Evolutionary conservation across 106 monocot species (phyloP).

Genomic region (Chionographis japonica): DNA sequence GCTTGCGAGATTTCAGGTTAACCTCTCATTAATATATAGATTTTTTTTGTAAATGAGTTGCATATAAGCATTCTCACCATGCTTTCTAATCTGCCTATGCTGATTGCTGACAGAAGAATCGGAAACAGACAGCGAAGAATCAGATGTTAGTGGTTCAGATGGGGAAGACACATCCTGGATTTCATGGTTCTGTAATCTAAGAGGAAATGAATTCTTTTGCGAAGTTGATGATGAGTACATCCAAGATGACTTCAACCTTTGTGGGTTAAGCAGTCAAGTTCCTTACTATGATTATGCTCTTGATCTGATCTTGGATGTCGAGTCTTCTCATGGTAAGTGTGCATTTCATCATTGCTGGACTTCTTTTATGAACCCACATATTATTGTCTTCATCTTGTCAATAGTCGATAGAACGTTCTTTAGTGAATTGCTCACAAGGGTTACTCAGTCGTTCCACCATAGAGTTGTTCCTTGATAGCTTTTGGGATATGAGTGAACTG

Average conservation of each 20-base stretch:
- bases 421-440: too few species aligned
- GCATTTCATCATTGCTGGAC: neutral
- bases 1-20: too few species aligned
- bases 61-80: neutral
- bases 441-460: too few species aligned
- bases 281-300: constrained; percentile 56
- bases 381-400: too few species aligned
- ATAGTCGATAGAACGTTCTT: too few species aligned
- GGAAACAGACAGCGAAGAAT: constrained; percentile 49
- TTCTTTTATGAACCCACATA: neutral
- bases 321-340: constrained; percentile 39
- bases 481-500: neutral
- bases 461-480: too few species aligned
- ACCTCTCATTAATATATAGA: too few species aligned
- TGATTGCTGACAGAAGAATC: constrained; percentile 32
- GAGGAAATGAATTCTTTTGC: constrained; percentile 54
- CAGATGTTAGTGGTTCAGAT: constrained; percentile 54
- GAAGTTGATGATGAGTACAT: constrained; percentile 57
- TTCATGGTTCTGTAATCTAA: constrained; percentile 50
- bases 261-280: constrained; percentile 50
- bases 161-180: constrained; percentile 59
- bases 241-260: constrained; percentile 54
- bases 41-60: too few species aligned
- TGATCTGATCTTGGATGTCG: constrained; percentile 48
- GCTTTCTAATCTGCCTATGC: neutral